These are phyloP conservation scores for Dunaliella salina DNA, from an alignment of 163 green algal genomes.

Conservation along the genomic window DNA sequence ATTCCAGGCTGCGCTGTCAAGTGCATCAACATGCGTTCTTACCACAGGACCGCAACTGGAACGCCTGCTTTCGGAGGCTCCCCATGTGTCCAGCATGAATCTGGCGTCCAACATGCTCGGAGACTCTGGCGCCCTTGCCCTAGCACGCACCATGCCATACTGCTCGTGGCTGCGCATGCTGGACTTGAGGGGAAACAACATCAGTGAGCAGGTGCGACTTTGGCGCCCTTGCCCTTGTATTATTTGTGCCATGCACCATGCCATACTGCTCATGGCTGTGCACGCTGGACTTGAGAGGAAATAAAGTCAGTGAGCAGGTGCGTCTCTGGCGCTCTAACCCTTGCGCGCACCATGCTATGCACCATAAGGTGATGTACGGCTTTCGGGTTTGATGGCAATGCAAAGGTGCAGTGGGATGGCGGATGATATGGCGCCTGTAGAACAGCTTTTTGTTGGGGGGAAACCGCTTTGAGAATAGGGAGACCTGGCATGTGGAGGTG, in stretches of 20 bases:
- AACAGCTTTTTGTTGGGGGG: too few species aligned
- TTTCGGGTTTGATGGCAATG: too few species aligned
- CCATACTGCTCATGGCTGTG: slow-evolving; percentile 33
- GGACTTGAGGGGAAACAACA: slow-evolving; percentile 44
- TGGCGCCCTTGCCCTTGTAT: too few species aligned
- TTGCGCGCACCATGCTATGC: too few species aligned
- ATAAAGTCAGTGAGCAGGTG: slow-evolving; percentile 42
- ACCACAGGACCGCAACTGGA: slow-evolving; percentile 41
- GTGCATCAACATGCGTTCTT: neutral
- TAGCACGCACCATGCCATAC: slow-evolving; percentile 42
- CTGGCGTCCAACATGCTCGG: slow-evolving; percentile 43
- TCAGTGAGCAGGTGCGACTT: slow-evolving; percentile 40
- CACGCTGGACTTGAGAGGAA: slow-evolving; percentile 42
- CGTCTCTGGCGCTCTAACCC: too few species aligned
- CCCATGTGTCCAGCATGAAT: slow-evolving; percentile 25
- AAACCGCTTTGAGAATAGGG: too few species aligned
- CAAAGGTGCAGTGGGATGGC: too few species aligned
- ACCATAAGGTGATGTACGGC: too few species aligned
- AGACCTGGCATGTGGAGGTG: too few species aligned
- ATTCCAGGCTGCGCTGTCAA: too few species aligned
- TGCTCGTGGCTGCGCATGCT: slow-evolving; percentile 27
- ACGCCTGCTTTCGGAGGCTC: slow-evolving; percentile 30
- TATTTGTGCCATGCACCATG: too few species aligned
- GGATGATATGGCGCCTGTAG: too few species aligned
- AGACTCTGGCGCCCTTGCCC: slow-evolving; percentile 22